phyloP scores from a whole-genome alignment of 768 basidiomycete species.

The Lyophyllum decastes region DNA sequence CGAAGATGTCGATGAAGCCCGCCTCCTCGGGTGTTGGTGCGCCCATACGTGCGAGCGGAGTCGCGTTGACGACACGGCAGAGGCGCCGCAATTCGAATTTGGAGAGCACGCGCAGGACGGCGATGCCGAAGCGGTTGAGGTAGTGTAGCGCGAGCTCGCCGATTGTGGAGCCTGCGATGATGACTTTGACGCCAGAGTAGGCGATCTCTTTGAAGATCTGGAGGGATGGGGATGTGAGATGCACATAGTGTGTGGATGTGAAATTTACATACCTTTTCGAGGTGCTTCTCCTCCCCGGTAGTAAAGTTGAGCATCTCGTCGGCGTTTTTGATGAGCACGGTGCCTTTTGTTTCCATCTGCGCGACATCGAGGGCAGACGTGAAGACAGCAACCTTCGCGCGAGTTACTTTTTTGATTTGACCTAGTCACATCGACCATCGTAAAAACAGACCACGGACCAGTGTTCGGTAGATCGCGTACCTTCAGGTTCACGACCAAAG shows the following conservation, averaged over 20 bases:
- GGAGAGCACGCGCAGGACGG: conserved; percentile 94
- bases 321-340: conserved; percentile 92
- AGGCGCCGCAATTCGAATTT: conserved; percentile 96
- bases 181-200: conserved; percentile 90
- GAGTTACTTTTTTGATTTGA: conserved; percentile 75
- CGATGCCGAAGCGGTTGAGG: conserved; percentile 90
- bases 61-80: conserved; percentile 94
- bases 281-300: conserved; percentile 91
- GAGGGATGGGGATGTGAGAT: background rate
- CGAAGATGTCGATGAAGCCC: conserved; percentile 90
- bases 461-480: conserved; percentile 36
- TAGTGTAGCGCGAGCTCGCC: conserved; percentile 98
- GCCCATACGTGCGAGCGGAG: conserved; percentile 93
- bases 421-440: conserved; percentile 42
- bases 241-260: background rate
- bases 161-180: conserved; percentile 90
- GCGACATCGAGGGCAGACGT: conserved; percentile 91
- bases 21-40: conserved; percentile 97
- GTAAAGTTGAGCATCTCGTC: conserved; percentile 98
- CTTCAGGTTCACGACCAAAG: conserved; percentile 94
- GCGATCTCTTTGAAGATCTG: conserved; percentile 98
- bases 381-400: conserved; percentile 94
- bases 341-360: conserved; percentile 99
- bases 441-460: background rate
- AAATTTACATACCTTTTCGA: conserved; percentile 68